Conservation (phyloP, 345 rosid genomes). For the Tarenaya hassleriana region DNA sequence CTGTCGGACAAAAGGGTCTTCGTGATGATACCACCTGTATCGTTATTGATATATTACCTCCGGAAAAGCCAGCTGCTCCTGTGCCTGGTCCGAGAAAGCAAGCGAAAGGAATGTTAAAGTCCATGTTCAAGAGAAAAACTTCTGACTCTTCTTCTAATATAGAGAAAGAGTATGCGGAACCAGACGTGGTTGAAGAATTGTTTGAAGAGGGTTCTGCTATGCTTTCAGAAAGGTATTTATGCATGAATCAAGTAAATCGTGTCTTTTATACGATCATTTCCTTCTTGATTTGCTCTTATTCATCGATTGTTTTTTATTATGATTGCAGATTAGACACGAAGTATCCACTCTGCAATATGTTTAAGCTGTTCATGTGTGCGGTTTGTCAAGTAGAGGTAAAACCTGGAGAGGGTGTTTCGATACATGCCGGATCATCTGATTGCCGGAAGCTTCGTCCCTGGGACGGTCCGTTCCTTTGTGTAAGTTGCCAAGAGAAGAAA, state of each 20-base stretch:
- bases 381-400: conserved; percentile 97
- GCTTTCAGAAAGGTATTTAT: conserved; percentile 91
- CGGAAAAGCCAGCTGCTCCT: conserved; percentile 71
- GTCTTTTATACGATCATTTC: neutral
- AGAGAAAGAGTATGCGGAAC: conserved; percentile 62
- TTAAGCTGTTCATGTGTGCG: conserved; percentile 92
- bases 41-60: conserved; percentile 78
- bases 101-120: conserved; percentile 75
- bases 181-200: conserved; percentile 83
- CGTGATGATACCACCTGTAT: conserved; percentile 99
- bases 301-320: conserved; percentile 3
- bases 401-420: conserved; percentile 93
- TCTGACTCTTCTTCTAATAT: conserved; percentile 64
- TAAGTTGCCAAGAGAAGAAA: conserved; percentile 93
- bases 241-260: neutral
- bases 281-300: conserved; percentile 1
- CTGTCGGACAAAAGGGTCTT: conserved; percentile 74
- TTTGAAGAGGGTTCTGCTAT: conserved; percentile 94
- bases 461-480: conserved; percentile 99
- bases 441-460: conserved; percentile 73
- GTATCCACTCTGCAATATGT: conserved; percentile 96
- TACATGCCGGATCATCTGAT: conserved; percentile 67
- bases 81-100: conserved; percentile 63
- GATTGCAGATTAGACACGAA: conserved; percentile 83
- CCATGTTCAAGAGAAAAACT: conserved; percentile 75